Base-by-base conservation (phyloP, 2,329 filamentous ascomycete genomes). In the Bipolaris bicolor region DNA sequence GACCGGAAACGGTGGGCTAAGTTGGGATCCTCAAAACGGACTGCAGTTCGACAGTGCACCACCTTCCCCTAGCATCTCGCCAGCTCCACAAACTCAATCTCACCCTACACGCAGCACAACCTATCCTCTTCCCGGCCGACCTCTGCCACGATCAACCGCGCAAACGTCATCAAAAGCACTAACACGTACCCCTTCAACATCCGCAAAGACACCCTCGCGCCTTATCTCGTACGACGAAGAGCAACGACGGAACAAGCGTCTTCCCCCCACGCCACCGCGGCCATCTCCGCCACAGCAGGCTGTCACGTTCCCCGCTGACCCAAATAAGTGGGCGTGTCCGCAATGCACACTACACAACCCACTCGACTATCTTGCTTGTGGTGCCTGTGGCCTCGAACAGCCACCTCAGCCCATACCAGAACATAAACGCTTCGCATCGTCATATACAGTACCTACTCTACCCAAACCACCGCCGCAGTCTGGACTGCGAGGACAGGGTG, bases 291-390 rank as follows among this genome's bases (percentile, higher is more conserved):
- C 24, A 9, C 50, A 36, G 6, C 50, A 58, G 46, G 40, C 57
- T 15, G 44, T 55, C 33, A 57, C 51, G 39, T 60, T 70, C 29
- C 71, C 69, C n/a, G 60, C 64, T 3, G 67, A 69, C 36, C 67
- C 71, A 3, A 68, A 78, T 51, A 77, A 81, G 40, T 89, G 86
- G 86, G 79, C 80, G 22, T 89, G 86, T 67, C 78, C 82, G 10
- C 79, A 83, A 57, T 89, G 86, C 73, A 89, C 86, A 0, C 81
- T 88, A 36, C 80, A 84, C 57, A 89, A 89, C 58, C 83, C 84
- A 1, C 66, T 83, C n/a, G 80, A 81, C 24, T 86, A 82, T 62
- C 80, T 88, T 10, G 80, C 81, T 43, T 89, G 86, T 71, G 86
- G 86, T 57, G 86, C 82, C 2, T 89, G 86, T 65, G 80, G 79